Conservation (phyloP, 345 rosid genomes). For the Brassica nigra region DNA sequence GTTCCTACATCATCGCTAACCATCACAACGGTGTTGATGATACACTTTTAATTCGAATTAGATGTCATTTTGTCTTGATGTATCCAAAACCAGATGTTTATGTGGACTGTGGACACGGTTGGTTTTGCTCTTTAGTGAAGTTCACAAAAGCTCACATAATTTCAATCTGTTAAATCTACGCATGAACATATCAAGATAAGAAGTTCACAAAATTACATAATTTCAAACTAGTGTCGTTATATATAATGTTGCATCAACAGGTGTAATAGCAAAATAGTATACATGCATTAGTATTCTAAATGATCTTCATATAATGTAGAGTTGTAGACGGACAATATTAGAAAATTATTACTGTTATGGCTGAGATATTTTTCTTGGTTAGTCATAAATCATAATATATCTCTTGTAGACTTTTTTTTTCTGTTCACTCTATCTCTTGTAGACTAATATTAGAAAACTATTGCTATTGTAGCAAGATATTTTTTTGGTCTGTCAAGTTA, state of each 20-base stretch:
- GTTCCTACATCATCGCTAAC: not conserved
- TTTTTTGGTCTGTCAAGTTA: not conserved
- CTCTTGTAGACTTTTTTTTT: not conserved
- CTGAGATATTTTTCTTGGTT: not conserved
- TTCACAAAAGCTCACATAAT: not conserved
- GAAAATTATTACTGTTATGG: not conserved
- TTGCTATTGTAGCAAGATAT: slow-evolving; percentile 6
- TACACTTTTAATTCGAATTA: not conserved
- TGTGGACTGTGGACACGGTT: not conserved
- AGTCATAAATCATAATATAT: not conserved
- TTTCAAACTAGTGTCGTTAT: not conserved
- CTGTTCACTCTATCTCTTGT: not conserved
- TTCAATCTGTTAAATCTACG: not conserved
- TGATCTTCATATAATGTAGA: not conserved
- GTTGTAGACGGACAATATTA: not conserved
- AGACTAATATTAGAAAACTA: not conserved
- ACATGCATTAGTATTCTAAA: not conserved
- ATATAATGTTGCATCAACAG: not conserved
- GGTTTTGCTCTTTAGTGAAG: not conserved
- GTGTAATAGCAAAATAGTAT: not conserved
- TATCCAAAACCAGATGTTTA: not conserved
- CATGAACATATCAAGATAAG: not conserved
- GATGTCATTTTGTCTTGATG: not conserved
- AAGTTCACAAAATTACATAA: not conserved
- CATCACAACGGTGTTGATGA: not conserved